Percentiles rank a stretch among this genome's conserved stretches.
These are phyloP conservation scores for Starmerella apicola DNA, from an alignment of 805 yeast genomes.

Conservation along the genomic window DNA sequence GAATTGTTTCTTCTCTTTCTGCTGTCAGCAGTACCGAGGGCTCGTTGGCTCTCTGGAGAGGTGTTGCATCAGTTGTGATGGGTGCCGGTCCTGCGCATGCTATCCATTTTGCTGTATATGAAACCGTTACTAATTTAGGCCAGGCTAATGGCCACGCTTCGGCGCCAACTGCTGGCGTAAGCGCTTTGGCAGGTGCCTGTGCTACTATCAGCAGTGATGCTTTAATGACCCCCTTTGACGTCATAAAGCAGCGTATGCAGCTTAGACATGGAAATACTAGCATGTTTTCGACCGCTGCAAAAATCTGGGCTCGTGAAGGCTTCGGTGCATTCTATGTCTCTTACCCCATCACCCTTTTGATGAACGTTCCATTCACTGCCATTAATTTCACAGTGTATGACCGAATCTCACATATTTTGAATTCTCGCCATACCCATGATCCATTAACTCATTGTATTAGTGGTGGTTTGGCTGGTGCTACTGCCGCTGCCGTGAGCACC, in stretches of 20 bases:
- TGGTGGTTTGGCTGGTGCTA: slow-evolving; percentile 91
- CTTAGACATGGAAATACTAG: slow-evolving; percentile 25
- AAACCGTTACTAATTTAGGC: slow-evolving; percentile 53
- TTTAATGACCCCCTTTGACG: slow-evolving; percentile 94
- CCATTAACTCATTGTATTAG: slow-evolving; percentile 84
- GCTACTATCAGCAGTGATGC: slow-evolving; percentile 94
- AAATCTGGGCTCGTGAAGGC: slow-evolving; percentile 30
- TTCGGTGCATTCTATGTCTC: slow-evolving; percentile 75
- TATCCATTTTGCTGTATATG: slow-evolving; percentile 88
- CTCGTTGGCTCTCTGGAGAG: slow-evolving; percentile 79
- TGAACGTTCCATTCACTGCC: slow-evolving; percentile 92
- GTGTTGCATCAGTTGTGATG: slow-evolving; percentile 76
- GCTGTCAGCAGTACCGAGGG: slow-evolving; percentile 82
- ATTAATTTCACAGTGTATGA: slow-evolving; percentile 89
- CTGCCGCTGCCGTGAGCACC: slow-evolving; percentile 88
- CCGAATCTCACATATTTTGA: slow-evolving; percentile 59
- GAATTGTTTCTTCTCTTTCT: slow-evolving; percentile 54
- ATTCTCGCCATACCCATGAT: slow-evolving; percentile 64
- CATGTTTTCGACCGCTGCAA: slow-evolving; percentile 20
- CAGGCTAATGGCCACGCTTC: slow-evolving; percentile 32
- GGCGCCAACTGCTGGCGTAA: slow-evolving; percentile 60
- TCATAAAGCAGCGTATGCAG: slow-evolving; percentile 92
- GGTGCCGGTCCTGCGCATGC: slow-evolving; percentile 99
- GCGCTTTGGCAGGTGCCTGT: slow-evolving; percentile 77
- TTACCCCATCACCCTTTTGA: slow-evolving; percentile 83